phyloP scores from a whole-genome alignment of 768 basidiomycete genomes.

The Rhodotorula graminis region DNA sequence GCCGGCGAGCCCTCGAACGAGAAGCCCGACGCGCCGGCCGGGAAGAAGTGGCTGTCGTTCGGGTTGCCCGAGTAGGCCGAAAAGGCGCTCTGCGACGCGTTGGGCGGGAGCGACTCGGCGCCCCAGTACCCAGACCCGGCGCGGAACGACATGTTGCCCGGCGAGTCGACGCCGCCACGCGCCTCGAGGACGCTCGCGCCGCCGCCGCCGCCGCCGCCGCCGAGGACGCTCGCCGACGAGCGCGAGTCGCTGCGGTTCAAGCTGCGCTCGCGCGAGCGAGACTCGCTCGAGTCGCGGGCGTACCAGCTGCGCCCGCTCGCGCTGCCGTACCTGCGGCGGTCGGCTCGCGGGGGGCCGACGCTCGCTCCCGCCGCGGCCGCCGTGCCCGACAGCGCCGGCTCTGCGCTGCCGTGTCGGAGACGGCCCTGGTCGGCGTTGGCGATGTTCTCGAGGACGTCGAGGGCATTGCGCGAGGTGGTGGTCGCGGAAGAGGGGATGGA shows the following conservation, averaged over 20 bases:
- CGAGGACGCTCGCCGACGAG: not conserved
- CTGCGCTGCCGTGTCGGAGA: not conserved
- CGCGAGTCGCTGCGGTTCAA: not conserved
- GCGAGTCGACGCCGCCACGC: not conserved
- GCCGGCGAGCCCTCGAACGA: constrained; percentile 24
- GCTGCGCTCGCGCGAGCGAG: constrained; percentile 18
- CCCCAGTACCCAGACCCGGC: constrained; percentile 9
- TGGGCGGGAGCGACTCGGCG: constrained; percentile 17
- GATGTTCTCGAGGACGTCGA: constrained; percentile 33
- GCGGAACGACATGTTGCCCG: not conserved
- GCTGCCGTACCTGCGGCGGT: not conserved
- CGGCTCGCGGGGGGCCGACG: not conserved
- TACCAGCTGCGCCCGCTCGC: constrained; percentile 3
- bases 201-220: not conserved
- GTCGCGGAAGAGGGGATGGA: not conserved
- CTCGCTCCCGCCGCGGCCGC: no score
- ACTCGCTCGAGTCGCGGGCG: constrained; percentile 17
- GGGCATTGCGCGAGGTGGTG: not conserved
- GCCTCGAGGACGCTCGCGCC: not conserved
- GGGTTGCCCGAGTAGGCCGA: not conserved
- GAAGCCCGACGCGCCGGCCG: constrained; percentile 24
- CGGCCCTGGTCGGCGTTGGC: constrained; percentile 14
- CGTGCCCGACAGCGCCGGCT: not conserved
- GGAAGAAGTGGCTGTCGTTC: constrained; percentile 31
- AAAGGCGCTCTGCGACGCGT: constrained; percentile 10